These are phyloP conservation scores for Kurtzmaniella quercitrusa DNA, from an alignment of 1,139 yeast species.

Conservation along the genomic window DNA sequence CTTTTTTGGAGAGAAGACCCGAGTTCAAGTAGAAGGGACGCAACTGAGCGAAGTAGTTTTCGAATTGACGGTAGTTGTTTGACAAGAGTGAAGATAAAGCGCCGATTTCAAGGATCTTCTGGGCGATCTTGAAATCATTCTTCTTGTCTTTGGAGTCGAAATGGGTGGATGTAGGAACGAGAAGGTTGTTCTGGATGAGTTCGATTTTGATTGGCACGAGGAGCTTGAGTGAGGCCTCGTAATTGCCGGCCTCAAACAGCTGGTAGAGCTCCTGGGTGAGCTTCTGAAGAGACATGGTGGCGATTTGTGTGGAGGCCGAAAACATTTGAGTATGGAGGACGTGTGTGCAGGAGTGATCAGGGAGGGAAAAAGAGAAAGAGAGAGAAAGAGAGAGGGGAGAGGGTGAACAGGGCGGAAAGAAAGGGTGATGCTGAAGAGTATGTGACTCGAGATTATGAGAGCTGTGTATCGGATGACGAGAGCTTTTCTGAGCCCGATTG, in stretches of 20 bases:
- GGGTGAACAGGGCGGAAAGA: too few species aligned
- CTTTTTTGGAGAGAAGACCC: conserved; percentile 47
- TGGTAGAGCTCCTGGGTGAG: conserved; percentile 65
- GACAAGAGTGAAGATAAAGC: conserved; percentile 71
- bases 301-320: neutral
- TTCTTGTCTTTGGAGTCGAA: conserved; percentile 39
- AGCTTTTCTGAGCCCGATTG: too few species aligned
- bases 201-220: conserved; percentile 74
- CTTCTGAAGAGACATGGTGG: conserved; percentile 40
- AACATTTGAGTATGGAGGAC: neutral
- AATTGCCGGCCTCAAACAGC: conserved; percentile 59
- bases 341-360: neutral
- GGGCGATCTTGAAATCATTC: conserved; percentile 72
- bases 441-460: too few species aligned
- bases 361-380: neutral
- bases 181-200: conserved; percentile 69
- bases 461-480: too few species aligned
- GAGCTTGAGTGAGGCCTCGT: conserved; percentile 53
- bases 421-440: too few species aligned
- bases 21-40: conserved; percentile 63
- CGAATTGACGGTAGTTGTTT: conserved; percentile 60
- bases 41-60: conserved; percentile 70
- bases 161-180: conserved; percentile 58
- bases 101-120: conserved; percentile 82
- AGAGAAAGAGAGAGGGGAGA: too few species aligned